A percentile compares a stretch with the other conserved stretches of the same genome.
Evolutionary conservation across 1,284 basidiomycete genomes (phyloP).

Genomic region (Heterobasidion parviporum): DNA sequence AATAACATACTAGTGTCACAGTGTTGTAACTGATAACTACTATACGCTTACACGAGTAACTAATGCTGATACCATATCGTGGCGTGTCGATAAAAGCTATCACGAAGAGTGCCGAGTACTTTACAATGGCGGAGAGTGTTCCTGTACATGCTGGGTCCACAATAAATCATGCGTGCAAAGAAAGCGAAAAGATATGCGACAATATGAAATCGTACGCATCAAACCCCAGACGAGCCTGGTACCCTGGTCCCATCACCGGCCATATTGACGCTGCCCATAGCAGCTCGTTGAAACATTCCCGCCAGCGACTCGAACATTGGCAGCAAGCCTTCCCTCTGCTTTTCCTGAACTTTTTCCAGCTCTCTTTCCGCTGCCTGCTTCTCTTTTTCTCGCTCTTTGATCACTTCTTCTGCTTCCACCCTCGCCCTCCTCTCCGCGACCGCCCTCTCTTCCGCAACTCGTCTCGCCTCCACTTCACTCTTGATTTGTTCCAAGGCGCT

Average conservation of each 20-base stretch:
- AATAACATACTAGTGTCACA: conserved; percentile 11
- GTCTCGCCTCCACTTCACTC: conserved; percentile 30
- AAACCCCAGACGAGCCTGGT: not conserved
- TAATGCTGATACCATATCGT: conserved; percentile 42
- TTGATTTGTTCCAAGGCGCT: conserved; percentile 30
- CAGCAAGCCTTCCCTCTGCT: not conserved
- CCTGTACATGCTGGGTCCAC: conserved; percentile 40
- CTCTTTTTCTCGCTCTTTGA: not conserved
- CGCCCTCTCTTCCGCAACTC: conserved; percentile 28
- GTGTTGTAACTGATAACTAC: conserved; percentile 48
- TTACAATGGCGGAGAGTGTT: conserved; percentile 37
- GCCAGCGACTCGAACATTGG: conserved; percentile 6
- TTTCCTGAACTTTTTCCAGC: not conserved
- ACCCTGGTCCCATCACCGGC: not conserved
- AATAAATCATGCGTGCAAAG: conserved; percentile 11
- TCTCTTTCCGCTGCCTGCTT: conserved; percentile 3
- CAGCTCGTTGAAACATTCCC: conserved; percentile 17
- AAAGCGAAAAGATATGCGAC: no score
- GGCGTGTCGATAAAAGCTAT: conserved; percentile 42
- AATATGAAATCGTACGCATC: no score
- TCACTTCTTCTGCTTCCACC: conserved; percentile 11
- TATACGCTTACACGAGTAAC: conserved; percentile 34
- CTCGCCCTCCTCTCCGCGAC: conserved; percentile 12
- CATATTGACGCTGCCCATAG: not conserved
- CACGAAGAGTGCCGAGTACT: conserved; percentile 32